Conservation (phyloP, 1,139 yeast species). For the Lizanozyma gosingica region DNA sequence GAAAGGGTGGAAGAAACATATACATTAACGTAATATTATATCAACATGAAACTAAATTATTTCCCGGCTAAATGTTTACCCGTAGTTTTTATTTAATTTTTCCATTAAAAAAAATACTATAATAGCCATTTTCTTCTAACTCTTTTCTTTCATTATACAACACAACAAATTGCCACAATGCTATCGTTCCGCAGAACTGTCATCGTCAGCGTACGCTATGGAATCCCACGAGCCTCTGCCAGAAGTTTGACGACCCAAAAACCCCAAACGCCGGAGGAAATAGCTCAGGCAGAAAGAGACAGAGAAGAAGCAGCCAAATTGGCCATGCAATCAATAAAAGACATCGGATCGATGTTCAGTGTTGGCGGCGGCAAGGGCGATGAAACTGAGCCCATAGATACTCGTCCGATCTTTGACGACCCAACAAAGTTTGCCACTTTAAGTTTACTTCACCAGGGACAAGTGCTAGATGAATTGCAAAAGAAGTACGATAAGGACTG, state of each 20-base stretch:
- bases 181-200: too few species aligned
- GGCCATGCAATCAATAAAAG: constrained; percentile 35
- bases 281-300: constrained; percentile 12
- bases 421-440: constrained; percentile 37
- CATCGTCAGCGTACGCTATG: too few species aligned
- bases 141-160: too few species aligned
- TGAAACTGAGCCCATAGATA: constrained; percentile 45
- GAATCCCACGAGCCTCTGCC: not conserved
- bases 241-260: not conserved
- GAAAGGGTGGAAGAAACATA: too few species aligned
- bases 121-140: too few species aligned
- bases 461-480: constrained; percentile 45
- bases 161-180: too few species aligned
- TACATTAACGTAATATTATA: too few species aligned
- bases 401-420: constrained; percentile 39
- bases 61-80: too few species aligned
- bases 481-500: constrained; percentile 44
- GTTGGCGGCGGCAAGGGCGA: constrained; percentile 17
- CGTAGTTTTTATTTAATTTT: too few species aligned
- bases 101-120: too few species aligned
- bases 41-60: too few species aligned
- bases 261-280: constrained; percentile 1
- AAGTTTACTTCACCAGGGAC: constrained; percentile 50
- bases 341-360: constrained; percentile 31
- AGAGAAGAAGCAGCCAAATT: constrained; percentile 30